Conservation (phyloP, 176 grass and related monocot species). For the Paspalum notatum region DNA sequence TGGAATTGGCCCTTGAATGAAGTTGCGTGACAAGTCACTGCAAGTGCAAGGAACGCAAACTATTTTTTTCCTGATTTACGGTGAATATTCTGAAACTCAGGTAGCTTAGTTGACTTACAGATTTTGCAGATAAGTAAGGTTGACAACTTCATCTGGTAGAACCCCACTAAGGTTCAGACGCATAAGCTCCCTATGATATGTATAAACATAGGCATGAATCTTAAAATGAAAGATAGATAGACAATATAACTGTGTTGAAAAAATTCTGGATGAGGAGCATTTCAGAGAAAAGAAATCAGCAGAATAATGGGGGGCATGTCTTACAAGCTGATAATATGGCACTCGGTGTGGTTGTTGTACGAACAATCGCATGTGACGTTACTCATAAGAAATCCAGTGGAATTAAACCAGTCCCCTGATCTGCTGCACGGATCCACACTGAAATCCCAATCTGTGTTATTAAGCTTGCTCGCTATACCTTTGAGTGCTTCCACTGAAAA, state of each 20-base stretch:
- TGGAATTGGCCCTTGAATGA: slow-evolving; percentile 72
- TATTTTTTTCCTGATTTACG: slow-evolving; percentile 29
- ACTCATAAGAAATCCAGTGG: slow-evolving; percentile 26
- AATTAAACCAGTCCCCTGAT: slow-evolving; percentile 53
- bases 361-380: slow-evolving; percentile 78
- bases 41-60: slow-evolving; percentile 47
- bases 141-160: slow-evolving; percentile 68
- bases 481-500: slow-evolving; percentile 77
- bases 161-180: slow-evolving; percentile 67
- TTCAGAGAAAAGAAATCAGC: slow-evolving; percentile 19
- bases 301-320: slow-evolving; percentile 16
- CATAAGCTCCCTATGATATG: slow-evolving; percentile 61
- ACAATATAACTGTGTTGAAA: slow-evolving; percentile 30
- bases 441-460: slow-evolving; percentile 78
- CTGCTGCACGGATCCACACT: slow-evolving; percentile 64
- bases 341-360: slow-evolving; percentile 57
- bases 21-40: slow-evolving; percentile 82
- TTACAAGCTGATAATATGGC: slow-evolving; percentile 78
- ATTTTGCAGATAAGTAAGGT: slow-evolving; percentile 73
- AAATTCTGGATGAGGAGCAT: slow-evolving; percentile 3
- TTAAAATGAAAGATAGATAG: slow-evolving; percentile 12
- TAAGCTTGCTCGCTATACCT: slow-evolving; percentile 62
- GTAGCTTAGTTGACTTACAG: slow-evolving; percentile 57
- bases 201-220: slow-evolving; percentile 20
- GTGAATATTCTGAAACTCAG: slow-evolving; percentile 11